Evolutionary conservation across 139 green algal genomes (phyloP), one percentile per base, ranked within the genome.

Genomic region (Desmodesmus armatus): DNA sequence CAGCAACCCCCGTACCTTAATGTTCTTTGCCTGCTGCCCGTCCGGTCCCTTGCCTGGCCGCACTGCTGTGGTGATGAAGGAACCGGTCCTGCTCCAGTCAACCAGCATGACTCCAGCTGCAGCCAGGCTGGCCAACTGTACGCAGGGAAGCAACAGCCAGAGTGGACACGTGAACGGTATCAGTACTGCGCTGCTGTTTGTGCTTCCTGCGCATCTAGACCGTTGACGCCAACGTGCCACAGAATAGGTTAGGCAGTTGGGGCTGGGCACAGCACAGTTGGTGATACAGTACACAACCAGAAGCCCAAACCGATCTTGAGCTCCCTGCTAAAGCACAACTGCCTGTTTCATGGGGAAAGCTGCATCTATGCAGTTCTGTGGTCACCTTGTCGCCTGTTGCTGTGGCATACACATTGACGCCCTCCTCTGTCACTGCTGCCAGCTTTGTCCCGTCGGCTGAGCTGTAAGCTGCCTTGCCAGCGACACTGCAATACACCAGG

Each of bases 371-470:
- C n/a, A n/a, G n/a, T n/a, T n/a, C n/a, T n/a, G n/a, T n/a, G 19
- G 43, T 39, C n/a, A 86, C 80, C 80, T 86, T 86, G 5, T n/a
- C 51, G 27, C 37, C 58, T 76, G 77, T 88, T 49, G 35, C 25
- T 11, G 47, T n/a, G 35, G 86, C 81, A 27, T 72, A 78, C 11
- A 94, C 51, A 6, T 85, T 33, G 9, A 94, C 84, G 15, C 55
- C 55, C 25, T 73, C 82, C 9, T 75, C 65, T 11, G 29, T 76
- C 3, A 87, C 84, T 23, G 81, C 51, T 44, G 87, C 79, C 19
- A 91, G 33, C 47, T 76, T 81, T 5, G 40, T 69, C 21, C 82
- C 87, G 43, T 94, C 88, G 0, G 88, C 55, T 2, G 73, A 88
- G 78, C 82, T 87, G 41, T 85, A 55, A 27, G 88, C 60, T 29